Conservation (phyloP, 495 filamentous ascomycete species). For the Rhizodiscina lignyota region DNA sequence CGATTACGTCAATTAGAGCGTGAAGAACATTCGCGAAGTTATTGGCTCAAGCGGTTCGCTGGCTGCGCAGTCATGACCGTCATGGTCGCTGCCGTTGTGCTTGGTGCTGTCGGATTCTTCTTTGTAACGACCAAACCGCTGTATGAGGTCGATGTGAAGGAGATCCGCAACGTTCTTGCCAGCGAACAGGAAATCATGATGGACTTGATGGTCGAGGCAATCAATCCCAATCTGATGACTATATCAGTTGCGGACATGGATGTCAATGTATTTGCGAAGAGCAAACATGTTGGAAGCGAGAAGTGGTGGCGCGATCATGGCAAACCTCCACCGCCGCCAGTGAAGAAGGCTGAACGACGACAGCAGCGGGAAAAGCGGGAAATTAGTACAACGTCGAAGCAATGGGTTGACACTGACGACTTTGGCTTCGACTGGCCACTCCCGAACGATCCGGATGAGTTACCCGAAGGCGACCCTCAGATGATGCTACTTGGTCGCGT, state of each 20-base stretch:
- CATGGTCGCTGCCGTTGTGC: slow-evolving; percentile 58
- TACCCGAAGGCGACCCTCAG: slow-evolving; percentile 34
- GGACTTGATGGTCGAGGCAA: slow-evolving; percentile 70
- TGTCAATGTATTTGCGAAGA: slow-evolving; percentile 86
- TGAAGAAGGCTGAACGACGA: not conserved
- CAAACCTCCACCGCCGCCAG: not conserved
- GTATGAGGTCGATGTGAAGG: slow-evolving; percentile 52
- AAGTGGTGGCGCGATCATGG: slow-evolving; percentile 41
- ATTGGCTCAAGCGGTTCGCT: not conserved
- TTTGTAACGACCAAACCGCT: slow-evolving; percentile 83
- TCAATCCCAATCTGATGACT: slow-evolving; percentile 82
- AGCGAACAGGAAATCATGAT: slow-evolving; percentile 94
- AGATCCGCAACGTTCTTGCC: slow-evolving; percentile 76
- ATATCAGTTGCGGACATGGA: slow-evolving; percentile 72
- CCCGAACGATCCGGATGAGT: slow-evolving; percentile 29
- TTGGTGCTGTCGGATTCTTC: slow-evolving; percentile 71
- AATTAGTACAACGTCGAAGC: not conserved
- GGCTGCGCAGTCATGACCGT: slow-evolving; percentile 54
- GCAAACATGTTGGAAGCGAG: slow-evolving; percentile 63
- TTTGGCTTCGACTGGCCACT: slow-evolving; percentile 31
- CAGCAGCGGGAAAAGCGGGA: not conserved
- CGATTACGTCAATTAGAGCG: slow-evolving; percentile 60
- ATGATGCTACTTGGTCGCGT: slow-evolving; percentile 86
- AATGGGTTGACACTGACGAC: not conserved
- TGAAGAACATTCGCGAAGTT: not conserved